Conservation (phyloP, 345 rosid species). For the Fremontodendron californicum region DNA sequence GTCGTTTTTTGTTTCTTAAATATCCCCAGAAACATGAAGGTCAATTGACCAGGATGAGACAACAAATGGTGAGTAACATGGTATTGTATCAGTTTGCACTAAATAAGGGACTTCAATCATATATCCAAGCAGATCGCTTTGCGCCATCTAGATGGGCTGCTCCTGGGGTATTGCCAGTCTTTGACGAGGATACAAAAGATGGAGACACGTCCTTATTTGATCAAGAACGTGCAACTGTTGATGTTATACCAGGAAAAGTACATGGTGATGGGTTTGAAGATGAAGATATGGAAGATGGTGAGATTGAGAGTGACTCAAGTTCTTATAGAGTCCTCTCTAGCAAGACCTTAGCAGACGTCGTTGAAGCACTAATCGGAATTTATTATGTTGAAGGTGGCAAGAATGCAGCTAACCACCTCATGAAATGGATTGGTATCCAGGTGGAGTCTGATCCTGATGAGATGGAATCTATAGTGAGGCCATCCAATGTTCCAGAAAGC, state of each 20-base stretch:
- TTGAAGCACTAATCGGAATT: constrained; percentile 95
- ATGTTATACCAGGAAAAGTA: constrained; percentile 28
- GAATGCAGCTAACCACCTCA: constrained; percentile 78
- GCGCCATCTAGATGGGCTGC: constrained; percentile 99
- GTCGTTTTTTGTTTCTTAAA: constrained; percentile 87
- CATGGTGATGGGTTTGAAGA: constrained; percentile 43
- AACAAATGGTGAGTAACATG: constrained; percentile 97
- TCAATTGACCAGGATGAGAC: constrained; percentile 97
- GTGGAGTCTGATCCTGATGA: constrained; percentile 76
- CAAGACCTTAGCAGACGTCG: constrained; percentile 97
- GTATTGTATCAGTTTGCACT: constrained; percentile 82
- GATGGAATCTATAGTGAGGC: constrained; percentile 32
- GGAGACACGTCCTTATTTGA: constrained; percentile 72
- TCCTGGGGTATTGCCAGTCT: constrained; percentile 95
- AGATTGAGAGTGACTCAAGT: constrained; percentile 86
- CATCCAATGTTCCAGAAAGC: constrained; percentile 64
- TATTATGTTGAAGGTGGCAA: constrained; percentile 95
- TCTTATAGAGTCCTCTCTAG: constrained; percentile 93
- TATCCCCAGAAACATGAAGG: constrained; percentile 98
- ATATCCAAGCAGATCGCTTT: constrained; percentile 98
- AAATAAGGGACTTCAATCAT: constrained; percentile 82
- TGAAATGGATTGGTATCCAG: constrained; percentile 93
- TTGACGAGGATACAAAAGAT: constrained; percentile 88
- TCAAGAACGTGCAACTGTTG: constrained; percentile 40
- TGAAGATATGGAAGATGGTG: constrained; percentile 89